Conservation (phyloP, 768 basidiomycete genomes). For the Aureoboletus auriporus region DNA sequence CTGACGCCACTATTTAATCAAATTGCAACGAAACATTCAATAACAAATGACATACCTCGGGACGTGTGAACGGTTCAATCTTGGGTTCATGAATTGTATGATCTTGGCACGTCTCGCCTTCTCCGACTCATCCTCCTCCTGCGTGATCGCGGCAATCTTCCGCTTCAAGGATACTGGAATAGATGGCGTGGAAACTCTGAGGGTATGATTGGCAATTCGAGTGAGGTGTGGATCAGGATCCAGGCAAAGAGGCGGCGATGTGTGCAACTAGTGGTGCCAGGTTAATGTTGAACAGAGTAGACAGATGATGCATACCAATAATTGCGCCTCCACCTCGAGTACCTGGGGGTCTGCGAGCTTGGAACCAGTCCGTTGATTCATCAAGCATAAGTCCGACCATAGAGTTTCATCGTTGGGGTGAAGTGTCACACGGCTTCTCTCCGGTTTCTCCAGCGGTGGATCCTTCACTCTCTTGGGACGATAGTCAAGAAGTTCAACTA, state of each 20-base stretch:
- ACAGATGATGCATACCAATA: constrained; percentile 48
- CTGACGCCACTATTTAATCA: constrained; percentile 29
- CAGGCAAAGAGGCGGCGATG: constrained; percentile 71
- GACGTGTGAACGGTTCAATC: constrained; percentile 38
- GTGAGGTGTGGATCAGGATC: constrained; percentile 76
- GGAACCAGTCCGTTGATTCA: constrained; percentile 53
- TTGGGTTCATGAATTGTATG: constrained; percentile 75
- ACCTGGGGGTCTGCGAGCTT: constrained; percentile 72
- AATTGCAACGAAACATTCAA: neutral
- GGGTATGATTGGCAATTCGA: constrained; percentile 69
- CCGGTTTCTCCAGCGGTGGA: constrained; percentile 52
- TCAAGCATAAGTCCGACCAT: constrained; percentile 72
- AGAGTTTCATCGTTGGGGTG: constrained; percentile 75
- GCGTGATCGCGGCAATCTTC: constrained; percentile 65
- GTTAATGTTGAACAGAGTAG: constrained; percentile 4
- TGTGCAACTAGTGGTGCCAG: constrained; percentile 52
- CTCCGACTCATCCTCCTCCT: constrained; percentile 74
- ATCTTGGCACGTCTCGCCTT: constrained; percentile 71
- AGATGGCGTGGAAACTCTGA: constrained; percentile 70
- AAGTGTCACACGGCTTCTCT: constrained; percentile 67
- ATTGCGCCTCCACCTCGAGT: constrained; percentile 67
- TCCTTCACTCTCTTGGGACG: constrained; percentile 58
- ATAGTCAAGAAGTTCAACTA: constrained; percentile 81
- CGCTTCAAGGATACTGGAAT: constrained; percentile 72
- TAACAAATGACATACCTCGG: constrained; percentile 42